phyloP scores from a whole-genome alignment of 164 flowering plant species.

The Aristolochia contorta region DNA sequence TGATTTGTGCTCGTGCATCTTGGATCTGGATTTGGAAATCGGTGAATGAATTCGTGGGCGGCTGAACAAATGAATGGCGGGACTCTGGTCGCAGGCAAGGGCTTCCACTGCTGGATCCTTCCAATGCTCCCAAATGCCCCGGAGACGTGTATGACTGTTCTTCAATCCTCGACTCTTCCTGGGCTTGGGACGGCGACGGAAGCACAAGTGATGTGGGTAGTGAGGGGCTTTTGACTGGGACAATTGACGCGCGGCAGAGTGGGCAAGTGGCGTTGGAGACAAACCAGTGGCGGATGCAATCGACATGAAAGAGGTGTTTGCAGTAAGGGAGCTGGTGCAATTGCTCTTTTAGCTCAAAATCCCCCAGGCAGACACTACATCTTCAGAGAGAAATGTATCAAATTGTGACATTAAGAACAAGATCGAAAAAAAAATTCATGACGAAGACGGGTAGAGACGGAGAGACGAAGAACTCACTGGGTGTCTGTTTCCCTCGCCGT shows the following conservation, averaged over 20 bases:
- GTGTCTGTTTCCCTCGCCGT: constrained; percentile 34
- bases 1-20: too few species aligned
- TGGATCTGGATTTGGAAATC: too few species aligned
- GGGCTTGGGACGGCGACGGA: not conserved
- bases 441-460: not conserved
- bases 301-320: constrained; percentile 69
- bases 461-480: constrained; percentile 36
- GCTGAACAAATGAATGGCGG: too few species aligned
- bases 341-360: constrained; percentile 66
- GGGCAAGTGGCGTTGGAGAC: constrained; percentile 67
- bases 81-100: too few species aligned
- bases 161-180: not conserved
- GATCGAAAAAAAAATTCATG: not conserved
- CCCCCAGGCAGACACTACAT: constrained; percentile 87
- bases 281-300: constrained; percentile 76
- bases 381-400: constrained; percentile 20
- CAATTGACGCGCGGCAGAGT: constrained; percentile 46
- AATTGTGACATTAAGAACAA: not conserved
- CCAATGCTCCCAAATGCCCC: not conserved
- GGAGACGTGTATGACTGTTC: not conserved
- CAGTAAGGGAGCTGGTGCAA: constrained; percentile 55
- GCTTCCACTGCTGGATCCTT: constrained; percentile 2
- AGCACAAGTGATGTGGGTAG: not conserved
- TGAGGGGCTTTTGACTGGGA: constrained; percentile 5
- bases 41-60: too few species aligned